These are phyloP conservation scores for Pinus taeda DNA, from an alignment of 75 land plant genomes.

Conservation along the genomic window DNA sequence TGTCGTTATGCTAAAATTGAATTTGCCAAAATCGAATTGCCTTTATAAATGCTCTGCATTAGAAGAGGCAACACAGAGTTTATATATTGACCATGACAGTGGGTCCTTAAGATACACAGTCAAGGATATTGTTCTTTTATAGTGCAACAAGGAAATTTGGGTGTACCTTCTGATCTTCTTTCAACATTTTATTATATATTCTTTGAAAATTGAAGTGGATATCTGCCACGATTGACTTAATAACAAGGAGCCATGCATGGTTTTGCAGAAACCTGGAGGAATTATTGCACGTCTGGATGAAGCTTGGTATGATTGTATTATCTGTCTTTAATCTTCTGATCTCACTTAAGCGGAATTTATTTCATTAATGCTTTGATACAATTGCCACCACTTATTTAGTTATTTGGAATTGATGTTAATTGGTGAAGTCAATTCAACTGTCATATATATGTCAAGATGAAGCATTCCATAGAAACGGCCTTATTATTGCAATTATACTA, in stretches of 20 bases:
- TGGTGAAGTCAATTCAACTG: not conserved
- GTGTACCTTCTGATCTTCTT: not conserved
- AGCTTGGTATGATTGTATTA: constrained; percentile 54
- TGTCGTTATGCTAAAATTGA: not conserved
- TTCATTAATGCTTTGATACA: not conserved
- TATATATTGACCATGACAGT: not conserved
- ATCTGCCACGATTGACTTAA: not conserved
- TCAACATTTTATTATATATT: not conserved
- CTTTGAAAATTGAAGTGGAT: not conserved
- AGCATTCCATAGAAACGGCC: not conserved
- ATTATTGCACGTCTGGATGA: constrained; percentile 75
- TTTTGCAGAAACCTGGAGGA: constrained; percentile 66
- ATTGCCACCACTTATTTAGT: not conserved
- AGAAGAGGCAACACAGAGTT: not conserved
- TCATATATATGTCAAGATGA: not conserved
- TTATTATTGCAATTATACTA: not conserved
- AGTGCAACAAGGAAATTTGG: not conserved
- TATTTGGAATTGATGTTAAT: not conserved
- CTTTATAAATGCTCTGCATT: not conserved
- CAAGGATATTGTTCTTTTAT: not conserved
- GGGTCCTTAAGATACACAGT: not conserved
- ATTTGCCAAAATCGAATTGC: not conserved
- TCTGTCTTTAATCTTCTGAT: not conserved
- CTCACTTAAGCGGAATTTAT: not conserved
- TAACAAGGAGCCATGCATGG: not conserved